Base-by-base conservation (phyloP, 495 filamentous ascomycete species). In the Trichoderma asperelloides region DNA sequence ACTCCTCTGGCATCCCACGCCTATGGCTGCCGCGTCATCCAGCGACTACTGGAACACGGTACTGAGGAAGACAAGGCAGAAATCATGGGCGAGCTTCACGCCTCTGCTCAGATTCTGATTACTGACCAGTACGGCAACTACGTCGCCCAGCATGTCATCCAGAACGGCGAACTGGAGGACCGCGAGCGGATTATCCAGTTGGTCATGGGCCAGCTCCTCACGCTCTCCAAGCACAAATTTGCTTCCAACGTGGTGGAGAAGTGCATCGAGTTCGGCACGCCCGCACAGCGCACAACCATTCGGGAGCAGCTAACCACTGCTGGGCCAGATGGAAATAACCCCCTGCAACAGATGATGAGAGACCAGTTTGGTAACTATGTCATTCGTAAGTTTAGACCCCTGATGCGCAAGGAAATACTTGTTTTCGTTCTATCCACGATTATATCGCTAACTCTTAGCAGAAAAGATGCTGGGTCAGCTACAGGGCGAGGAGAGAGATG, bases 161-260 rank as follows among this genome's bases (percentile, higher is more conserved):
- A 90, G 65, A 87, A 92, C 68, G 96, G 96, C 16, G 82, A 87
- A 39, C 85, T 87, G 28, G 87, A 89, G 63, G 93, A 97, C 70
- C 87, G 90, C 23, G 82, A 80, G 2, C 84, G 81, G 68, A 88
- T 97, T 75, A 89, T 97, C 66, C 74, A 79, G 45, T 75, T 93
- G 40, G 88, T 98, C 70, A 89, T 86, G 64, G 80, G 79, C 6
- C 84, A 92, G 65, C 78, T 96, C 0, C 74, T 96, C n/a, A 79
- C 79, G 1, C 86, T 89, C 70, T 96, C 91, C 7, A 96, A 91
- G 79, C 94, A 98, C 78, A 98, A 98, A 74, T 97, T 93, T 72
- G 95, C 96, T 4, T 96, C 92, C 70, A 97, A 98, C 71, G 95
- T 98, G 6, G 96, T 98, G 1, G 95, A 98, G 78, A 96, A 93